Evolutionary conservation across 805 yeast genomes (phyloP), one percentile per base, ranked within the genome.

Genomic region (Pichia scutulata): DNA sequence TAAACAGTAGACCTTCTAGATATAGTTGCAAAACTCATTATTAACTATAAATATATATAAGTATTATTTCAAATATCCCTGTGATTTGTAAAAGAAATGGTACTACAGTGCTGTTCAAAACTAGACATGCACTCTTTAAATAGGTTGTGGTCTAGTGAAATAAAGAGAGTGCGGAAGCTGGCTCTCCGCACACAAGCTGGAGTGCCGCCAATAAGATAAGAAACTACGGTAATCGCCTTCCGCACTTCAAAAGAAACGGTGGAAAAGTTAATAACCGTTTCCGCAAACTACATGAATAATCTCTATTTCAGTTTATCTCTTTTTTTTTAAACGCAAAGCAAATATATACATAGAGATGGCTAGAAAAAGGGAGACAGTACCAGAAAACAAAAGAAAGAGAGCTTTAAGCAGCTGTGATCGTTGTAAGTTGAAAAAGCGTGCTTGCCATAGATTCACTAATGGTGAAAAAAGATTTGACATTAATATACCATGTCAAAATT

Each of bases 1-100:
- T 83, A 82, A 6, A 85, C 92, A 0, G 82, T 82, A 1, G 92
- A 84, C 48, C 95, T 71, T 58, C 92, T 70, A 2, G 89, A 83
- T 16, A 65, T 57, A 13, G 36, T 24, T 24, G 26, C 7, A 4
- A 14, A 14, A 2, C 24, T 36, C 39, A 49, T 51, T 52, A 57
- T 52, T 5, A 30, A 39, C 33, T 28, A 28, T 7, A 56, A 58
- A 36, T 61, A 61, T 45, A 57, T 69, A 23, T 63, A 63, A 41
- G 52, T 70, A 8, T 39, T 5, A 10, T 19, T 39, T 23, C 7
- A 36, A 36, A 18, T 36, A 36, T 36, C 4, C 5, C 5, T 2
- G 12, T 10, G 18, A 21, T 13, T 33, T 12, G 4, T 10, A 5
- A 33, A n/a, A 2, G 14, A 28, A 28, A 13, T 13, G 14, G 5